A percentile compares a stretch with the other conserved stretches of the same genome.
These are phyloP conservation scores for Exophiala xenobiotica DNA, from an alignment of 2,329 filamentous ascomycete species.

Conservation along the genomic window DNA sequence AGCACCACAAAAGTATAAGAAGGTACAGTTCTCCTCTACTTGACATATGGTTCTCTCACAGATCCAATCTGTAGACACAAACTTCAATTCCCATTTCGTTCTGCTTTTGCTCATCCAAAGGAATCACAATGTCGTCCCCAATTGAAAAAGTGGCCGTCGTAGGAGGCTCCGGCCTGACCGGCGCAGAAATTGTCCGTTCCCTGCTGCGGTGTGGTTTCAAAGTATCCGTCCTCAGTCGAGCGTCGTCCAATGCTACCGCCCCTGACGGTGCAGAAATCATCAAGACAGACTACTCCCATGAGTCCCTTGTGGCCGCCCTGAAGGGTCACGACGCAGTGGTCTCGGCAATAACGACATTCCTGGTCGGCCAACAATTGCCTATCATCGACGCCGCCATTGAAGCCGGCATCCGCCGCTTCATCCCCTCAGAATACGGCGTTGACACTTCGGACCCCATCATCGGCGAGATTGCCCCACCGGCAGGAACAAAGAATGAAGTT, in stretches of 20 bases:
- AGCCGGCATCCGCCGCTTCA: constrained; percentile 37
- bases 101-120: no score
- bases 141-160: constrained; percentile 11
- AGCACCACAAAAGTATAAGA: no score
- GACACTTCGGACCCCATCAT: constrained; percentile 33
- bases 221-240: constrained; percentile 33
- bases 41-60: no score
- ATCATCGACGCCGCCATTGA: constrained; percentile 36
- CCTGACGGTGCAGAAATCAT: constrained; percentile 26
- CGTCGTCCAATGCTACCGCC: constrained; percentile 26
- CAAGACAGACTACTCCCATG: constrained; percentile 32
- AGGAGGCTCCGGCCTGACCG: constrained; percentile 9
- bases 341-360: constrained; percentile 20
- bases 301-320: constrained; percentile 30
- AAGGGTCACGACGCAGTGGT: constrained; percentile 33
- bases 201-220: constrained; percentile 22
- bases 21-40: no score
- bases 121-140: constrained; percentile 5
- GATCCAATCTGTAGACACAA: background rate
- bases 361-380: constrained; percentile 32
- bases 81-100: background rate
- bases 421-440: constrained; percentile 37
- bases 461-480: constrained; percentile 31
- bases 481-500: constrained; percentile 32
- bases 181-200: constrained; percentile 3